These are phyloP conservation scores for Plasmopara viticola DNA, from an alignment of 352 stramenopile genomes.

Conservation along the genomic window DNA sequence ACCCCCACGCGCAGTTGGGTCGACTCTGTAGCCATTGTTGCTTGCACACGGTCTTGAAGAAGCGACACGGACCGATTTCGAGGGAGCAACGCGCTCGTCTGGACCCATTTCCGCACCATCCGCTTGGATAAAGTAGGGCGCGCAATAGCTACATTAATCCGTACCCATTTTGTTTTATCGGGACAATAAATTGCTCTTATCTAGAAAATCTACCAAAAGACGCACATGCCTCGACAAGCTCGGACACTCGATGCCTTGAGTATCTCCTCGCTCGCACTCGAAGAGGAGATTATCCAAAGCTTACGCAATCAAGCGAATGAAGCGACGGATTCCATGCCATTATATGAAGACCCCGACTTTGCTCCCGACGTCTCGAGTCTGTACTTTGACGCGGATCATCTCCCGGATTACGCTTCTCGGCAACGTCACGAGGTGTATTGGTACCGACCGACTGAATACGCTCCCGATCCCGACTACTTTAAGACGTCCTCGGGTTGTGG, in stretches of 20 bases:
- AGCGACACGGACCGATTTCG: too few relatives aligned
- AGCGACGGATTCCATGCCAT: constrained; percentile 6
- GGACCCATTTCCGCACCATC: neutral
- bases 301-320: constrained; percentile 23
- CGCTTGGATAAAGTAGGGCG: neutral
- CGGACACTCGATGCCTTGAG: constrained; percentile 14
- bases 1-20: constrained; percentile 39
- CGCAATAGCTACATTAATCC: neutral
- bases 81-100: too few relatives aligned
- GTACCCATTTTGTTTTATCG: neutral
- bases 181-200: neutral
- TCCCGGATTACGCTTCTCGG: constrained; percentile 47
- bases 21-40: too few relatives aligned
- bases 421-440: constrained; percentile 33
- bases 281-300: constrained; percentile 45
- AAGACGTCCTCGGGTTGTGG: constrained; percentile 58
- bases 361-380: constrained; percentile 35
- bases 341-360: constrained; percentile 65
- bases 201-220: neutral
- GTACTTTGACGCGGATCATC: constrained; percentile 50
- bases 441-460: constrained; percentile 71
- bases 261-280: constrained; percentile 17
- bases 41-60: too few relatives aligned
- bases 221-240: constrained; percentile 12
- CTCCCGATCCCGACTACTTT: constrained; percentile 80